These are phyloP conservation scores for Penicillium paneum DNA, from an alignment of 2,329 filamentous ascomycete species.

Conservation along the genomic window DNA sequence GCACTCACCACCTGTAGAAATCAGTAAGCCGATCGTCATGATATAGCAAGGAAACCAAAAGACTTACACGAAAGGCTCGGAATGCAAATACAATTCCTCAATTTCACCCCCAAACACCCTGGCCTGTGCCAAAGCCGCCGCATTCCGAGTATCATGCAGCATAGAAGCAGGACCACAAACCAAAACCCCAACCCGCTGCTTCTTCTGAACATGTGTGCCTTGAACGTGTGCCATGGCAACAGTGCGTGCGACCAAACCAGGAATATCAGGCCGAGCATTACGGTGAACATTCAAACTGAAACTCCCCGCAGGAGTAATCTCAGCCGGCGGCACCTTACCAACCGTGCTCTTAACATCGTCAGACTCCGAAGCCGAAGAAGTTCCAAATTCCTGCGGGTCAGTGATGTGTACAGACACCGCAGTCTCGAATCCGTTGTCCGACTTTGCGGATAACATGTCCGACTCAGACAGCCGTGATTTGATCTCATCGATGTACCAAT, in stretches of 20 bases:
- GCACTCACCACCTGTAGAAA: constrained; percentile 10
- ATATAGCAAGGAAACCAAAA: neutral
- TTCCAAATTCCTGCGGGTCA: constrained; percentile 2
- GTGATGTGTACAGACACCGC: constrained; percentile 27
- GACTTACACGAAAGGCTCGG: constrained; percentile 48
- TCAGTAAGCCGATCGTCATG: neutral
- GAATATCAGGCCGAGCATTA: constrained; percentile 36
- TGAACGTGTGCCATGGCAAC: constrained; percentile 12
- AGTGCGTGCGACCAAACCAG: constrained; percentile 23
- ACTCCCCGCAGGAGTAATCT: constrained; percentile 17
- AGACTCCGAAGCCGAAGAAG: constrained; percentile 7
- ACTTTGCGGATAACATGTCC: constrained; percentile 9
- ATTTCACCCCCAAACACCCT: constrained; percentile 32
- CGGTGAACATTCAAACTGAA: constrained; percentile 23
- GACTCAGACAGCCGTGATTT: constrained; percentile 20
- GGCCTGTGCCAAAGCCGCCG: constrained; percentile 44
- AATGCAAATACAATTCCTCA: constrained; percentile 45
- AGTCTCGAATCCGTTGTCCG: constrained; percentile 17
- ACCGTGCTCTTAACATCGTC: constrained; percentile 5
- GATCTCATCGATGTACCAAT: constrained; percentile 25
- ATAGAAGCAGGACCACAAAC: constrained; percentile 48
- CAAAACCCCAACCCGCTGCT: constrained; percentile 31
- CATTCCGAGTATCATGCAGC: constrained; percentile 49
- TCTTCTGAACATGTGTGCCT: constrained; percentile 5
- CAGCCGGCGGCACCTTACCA: constrained; percentile 11